phyloP scores from a whole-genome alignment of 345 rosid species.

The Cardiospermum halicacabum region DNA sequence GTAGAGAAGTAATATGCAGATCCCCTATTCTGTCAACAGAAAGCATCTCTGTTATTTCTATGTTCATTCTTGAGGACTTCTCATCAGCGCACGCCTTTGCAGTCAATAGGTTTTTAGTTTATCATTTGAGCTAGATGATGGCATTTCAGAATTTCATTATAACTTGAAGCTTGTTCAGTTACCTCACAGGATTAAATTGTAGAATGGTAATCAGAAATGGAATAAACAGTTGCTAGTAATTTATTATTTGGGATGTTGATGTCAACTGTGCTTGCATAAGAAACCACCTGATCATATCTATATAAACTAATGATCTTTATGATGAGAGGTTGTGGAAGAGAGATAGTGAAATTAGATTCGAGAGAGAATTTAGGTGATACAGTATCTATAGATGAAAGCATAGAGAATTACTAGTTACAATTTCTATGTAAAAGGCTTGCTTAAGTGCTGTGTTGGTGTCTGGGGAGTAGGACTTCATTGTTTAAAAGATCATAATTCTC shows the following conservation, averaged over 20 bases:
- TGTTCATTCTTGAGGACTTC: neutral
- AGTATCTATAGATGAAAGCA: neutral
- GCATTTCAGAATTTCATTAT: neutral
- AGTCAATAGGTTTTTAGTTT: neutral
- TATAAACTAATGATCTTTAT: neutral
- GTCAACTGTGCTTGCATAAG: neutral
- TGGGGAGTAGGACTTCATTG: neutral
- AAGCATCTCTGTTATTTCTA: neutral
- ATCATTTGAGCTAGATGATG: neutral
- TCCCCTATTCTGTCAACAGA: neutral
- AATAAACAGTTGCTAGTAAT: neutral
- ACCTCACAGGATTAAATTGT: neutral
- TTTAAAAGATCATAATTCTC: slow-evolving; percentile 2
- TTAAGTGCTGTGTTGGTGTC: neutral
- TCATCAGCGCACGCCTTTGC: neutral
- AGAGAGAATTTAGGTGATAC: neutral
- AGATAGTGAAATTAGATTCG: neutral
- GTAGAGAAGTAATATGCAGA: neutral
- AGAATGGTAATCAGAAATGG: neutral
- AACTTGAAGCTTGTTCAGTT: neutral
- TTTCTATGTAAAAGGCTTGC: neutral
- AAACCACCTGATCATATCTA: neutral
- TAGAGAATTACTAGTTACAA: neutral
- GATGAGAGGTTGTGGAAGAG: neutral
- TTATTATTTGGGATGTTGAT: neutral